Percentiles rank a stretch among this genome's conserved stretches.
Conservation (phyloP, 306 rosid genomes). For the Sicyos baderoa region DNA sequence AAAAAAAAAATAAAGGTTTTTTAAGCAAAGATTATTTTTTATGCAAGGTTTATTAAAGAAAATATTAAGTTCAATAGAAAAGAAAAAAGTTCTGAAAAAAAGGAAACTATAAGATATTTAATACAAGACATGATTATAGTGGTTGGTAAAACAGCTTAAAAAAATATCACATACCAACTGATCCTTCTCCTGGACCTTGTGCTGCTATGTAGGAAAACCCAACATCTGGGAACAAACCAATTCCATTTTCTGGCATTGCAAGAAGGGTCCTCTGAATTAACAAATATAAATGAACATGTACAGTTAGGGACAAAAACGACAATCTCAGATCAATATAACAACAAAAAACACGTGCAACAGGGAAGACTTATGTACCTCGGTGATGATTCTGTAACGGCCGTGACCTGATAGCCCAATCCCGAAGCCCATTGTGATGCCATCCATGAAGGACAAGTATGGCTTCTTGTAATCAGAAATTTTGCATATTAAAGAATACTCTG, state of each 20-base stretch:
- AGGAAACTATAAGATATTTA: not conserved
- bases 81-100: not conserved
- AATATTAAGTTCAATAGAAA: too few relatives aligned
- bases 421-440: conserved; percentile 96
- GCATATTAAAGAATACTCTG: conserved; percentile 92
- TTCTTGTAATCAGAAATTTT: conserved; percentile 79
- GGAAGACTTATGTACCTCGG: conserved; percentile 54
- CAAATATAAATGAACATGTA: conserved; percentile 2
- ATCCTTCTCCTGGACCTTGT: conserved; percentile 90
- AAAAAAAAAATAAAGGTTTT: too few relatives aligned
- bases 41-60: too few relatives aligned
- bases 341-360: conserved; percentile 18
- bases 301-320: conserved; percentile 10
- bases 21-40: too few relatives aligned
- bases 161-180: conserved; percentile 52
- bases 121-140: not conserved
- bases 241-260: conserved; percentile 99
- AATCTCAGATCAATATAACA: not conserved
- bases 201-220: conserved; percentile 93
- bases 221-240: conserved; percentile 92
- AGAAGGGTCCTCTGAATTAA: conserved; percentile 72
- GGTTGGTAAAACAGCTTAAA: not conserved
- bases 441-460: conserved; percentile 91
- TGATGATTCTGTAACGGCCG: conserved; percentile 78
- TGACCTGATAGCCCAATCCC: conserved; percentile 97